Percentiles rank a stretch among this genome's conserved stretches.
Evolutionary conservation across 129 eudicot genomes (phyloP).

Genomic region (Calendula officinalis): DNA sequence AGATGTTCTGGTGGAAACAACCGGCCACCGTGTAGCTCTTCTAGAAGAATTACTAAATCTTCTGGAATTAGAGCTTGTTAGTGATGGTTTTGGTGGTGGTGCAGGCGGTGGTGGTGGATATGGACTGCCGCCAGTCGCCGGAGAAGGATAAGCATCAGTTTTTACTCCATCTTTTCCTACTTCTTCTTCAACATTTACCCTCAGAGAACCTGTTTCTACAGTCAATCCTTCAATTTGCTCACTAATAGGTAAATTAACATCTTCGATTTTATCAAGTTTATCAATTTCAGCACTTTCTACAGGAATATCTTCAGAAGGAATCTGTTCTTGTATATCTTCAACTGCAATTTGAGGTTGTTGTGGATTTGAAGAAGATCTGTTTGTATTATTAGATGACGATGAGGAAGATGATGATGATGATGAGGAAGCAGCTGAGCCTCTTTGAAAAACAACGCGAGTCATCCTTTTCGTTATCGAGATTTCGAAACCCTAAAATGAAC

Average conservation of each 20-base stretch:
- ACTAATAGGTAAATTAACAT: conserved; percentile 19
- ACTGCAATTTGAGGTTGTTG: conserved; percentile 32
- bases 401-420: conserved; percentile 50
- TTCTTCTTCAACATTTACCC: conserved; percentile 20
- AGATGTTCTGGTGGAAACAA: conserved; percentile 45
- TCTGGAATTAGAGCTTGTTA: conserved; percentile 38
- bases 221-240: conserved; percentile 40
- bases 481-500: conserved; percentile 18
- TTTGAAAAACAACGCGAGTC: conserved; percentile 92
- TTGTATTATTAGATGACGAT: conserved; percentile 40
- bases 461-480: conserved; percentile 28
- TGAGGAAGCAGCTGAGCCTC: conserved; percentile 55
- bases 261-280: conserved; percentile 9
- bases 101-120: conserved; percentile 94
- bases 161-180: conserved; percentile 29
- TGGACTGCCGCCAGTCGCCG: conserved; percentile 42
- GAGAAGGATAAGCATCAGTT: conserved; percentile 31
- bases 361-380: conserved; percentile 31
- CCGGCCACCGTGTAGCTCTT: conserved; percentile 62
- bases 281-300: conserved; percentile 36
- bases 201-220: conserved; percentile 39
- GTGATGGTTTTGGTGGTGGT: conserved; percentile 79
- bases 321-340: conserved; percentile 46
- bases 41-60: conserved; percentile 58
- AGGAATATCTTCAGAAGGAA: conserved; percentile 49